Evolutionary conservation across 768 basidiomycete species (phyloP).

Genomic region (Lyophyllum semitale): DNA sequence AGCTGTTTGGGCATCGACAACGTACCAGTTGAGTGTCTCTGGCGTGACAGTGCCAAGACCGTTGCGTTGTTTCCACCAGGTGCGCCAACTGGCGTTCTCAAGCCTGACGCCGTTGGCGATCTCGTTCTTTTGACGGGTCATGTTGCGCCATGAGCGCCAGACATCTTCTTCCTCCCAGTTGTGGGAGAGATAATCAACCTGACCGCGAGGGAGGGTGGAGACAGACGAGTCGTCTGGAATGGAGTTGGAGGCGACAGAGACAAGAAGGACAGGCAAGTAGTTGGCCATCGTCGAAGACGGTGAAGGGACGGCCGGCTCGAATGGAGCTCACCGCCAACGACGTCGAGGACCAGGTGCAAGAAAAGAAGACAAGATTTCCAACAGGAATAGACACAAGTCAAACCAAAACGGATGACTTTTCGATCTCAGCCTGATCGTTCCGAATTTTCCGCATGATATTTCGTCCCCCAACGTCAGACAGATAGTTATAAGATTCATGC

Average conservation of each 20-base stretch:
- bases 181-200: constrained; percentile 98
- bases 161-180: constrained; percentile 98
- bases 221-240: constrained; percentile 78
- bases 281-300: constrained; percentile 49
- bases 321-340: constrained; percentile 14
- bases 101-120: constrained; percentile 93
- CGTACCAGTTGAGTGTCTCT: constrained; percentile 97
- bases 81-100: constrained; percentile 98
- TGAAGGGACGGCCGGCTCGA: constrained; percentile 13
- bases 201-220: constrained; percentile 83
- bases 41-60: constrained; percentile 93
- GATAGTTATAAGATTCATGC: not conserved
- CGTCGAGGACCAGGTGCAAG: constrained; percentile 6
- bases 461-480: constrained; percentile 5
- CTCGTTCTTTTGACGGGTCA: constrained; percentile 98
- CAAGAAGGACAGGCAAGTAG: constrained; percentile 71
- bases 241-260: constrained; percentile 58
- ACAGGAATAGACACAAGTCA: constrained; percentile 5
- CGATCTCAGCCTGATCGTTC: constrained; percentile 21
- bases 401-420: constrained; percentile 14
- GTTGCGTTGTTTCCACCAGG: constrained; percentile 99
- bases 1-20: constrained; percentile 28
- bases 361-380: constrained; percentile 4
- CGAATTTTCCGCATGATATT: constrained; percentile 19
- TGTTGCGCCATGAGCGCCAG: constrained; percentile 97